Evolutionary conservation across 2,329 filamentous ascomycete species (phyloP), one percentile per base, ranked within the genome.

Genomic region (Fusarium siculi): DNA sequence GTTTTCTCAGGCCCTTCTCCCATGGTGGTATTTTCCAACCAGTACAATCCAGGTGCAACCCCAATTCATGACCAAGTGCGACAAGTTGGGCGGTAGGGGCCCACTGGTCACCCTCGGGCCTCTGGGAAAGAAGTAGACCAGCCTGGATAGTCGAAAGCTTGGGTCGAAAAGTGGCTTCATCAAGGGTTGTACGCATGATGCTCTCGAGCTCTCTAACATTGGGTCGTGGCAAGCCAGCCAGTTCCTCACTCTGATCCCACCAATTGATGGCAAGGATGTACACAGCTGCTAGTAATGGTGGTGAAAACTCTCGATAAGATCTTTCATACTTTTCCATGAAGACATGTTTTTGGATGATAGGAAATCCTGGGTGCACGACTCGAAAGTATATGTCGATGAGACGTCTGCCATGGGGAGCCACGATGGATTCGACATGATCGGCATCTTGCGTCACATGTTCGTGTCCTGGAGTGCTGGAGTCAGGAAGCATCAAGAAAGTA

Each of bases 261-360:
- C 95, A 97, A 80, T 96, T 95, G 77, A 97, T 88, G 14, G 95
- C 93, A 30, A 97, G 85, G 30, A 97, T 90, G 78, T 97, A 96
- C 76, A 97, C 91, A 59, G 93, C 93, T 37, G 93, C 93, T 21
- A 97, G 86, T 32, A 96, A 84, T 16, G 93, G 89, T 3, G 94
- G 93, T 19, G 93, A 92, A 78, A 96, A 93, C 74, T 93, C 91
- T 60, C 89, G 88, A 76, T 93, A 90, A 46, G 91, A 91, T 75
- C 90, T 88, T 54, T 91, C 89, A 83, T 95, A 94, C 78, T 93
- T 93, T 80, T 95, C 92, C 70, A 93, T 85, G 75, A 96, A 96
- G 63, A 95, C 90, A 66, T 90, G 88, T 82, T 95, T 95, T 79
- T 96, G 93, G 43, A 96, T 87, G 75, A 97, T 93, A 28, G 94